A percentile compares a stretch with the other conserved stretches of the same genome.
phyloP scores from a whole-genome alignment of 2,329 filamentous ascomycete genomes.

The Penicillium hesseltinei region DNA sequence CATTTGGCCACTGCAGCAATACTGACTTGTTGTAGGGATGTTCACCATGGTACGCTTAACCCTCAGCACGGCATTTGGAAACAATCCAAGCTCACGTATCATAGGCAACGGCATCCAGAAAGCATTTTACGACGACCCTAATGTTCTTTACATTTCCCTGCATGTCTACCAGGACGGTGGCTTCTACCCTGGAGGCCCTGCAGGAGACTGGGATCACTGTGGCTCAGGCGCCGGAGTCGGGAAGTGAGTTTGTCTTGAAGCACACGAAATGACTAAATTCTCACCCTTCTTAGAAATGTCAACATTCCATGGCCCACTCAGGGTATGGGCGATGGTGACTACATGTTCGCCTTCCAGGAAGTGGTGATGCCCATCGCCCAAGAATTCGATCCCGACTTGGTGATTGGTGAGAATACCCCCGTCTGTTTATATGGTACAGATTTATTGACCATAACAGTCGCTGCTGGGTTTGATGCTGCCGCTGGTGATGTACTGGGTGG shows the following conservation, averaged over 20 bases:
- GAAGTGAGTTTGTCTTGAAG: conserved; percentile 40
- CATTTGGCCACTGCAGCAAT: background rate
- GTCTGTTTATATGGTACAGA: background rate
- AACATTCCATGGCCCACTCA: conserved; percentile 68
- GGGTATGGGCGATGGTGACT: conserved; percentile 93
- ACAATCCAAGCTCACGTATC: conserved; percentile 20
- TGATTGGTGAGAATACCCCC: conserved; percentile 61
- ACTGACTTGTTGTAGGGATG: conserved; percentile 52
- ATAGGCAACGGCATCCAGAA: conserved; percentile 92
- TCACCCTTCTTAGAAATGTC: conserved; percentile 52
- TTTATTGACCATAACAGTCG: conserved; percentile 53
- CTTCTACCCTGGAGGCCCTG: conserved; percentile 73
- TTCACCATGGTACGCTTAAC: conserved; percentile 58
- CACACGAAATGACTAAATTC: conserved; percentile 2
- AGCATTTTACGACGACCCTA: conserved; percentile 91
- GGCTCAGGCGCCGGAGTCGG: conserved; percentile 58
- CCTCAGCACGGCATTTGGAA: conserved; percentile 3
- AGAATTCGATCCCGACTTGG: conserved; percentile 90
- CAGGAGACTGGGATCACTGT: conserved; percentile 60
- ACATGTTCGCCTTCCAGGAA: conserved; percentile 92
- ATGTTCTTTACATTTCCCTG: conserved; percentile 91
- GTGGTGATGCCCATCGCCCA: conserved; percentile 94
- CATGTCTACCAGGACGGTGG: conserved; percentile 81
- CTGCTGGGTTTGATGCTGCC: conserved; percentile 93
- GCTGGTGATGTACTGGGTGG: conserved; percentile 89